phyloP scores from a whole-genome alignment of 179 eudicot species.

The Silene vulgaris region DNA sequence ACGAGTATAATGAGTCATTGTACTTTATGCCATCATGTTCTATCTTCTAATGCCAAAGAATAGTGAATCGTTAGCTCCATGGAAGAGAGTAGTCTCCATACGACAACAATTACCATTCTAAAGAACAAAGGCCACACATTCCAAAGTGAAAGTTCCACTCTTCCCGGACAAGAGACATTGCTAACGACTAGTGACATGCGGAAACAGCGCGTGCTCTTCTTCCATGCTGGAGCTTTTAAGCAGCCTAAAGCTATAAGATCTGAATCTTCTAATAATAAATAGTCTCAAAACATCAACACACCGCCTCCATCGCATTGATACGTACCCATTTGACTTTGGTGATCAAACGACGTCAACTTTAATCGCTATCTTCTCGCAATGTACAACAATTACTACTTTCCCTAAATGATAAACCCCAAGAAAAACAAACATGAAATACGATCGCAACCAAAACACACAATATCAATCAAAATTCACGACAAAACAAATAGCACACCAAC shows the following conservation, averaged over 20 bases:
- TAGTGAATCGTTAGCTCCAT: neutral
- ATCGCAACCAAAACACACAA: conserved; percentile 3
- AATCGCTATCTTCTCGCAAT: neutral
- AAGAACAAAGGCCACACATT: neutral
- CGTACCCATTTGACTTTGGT: neutral
- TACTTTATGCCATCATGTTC: neutral
- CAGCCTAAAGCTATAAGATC: no score
- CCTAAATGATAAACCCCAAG: neutral
- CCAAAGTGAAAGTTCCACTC: neutral
- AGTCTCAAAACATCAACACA: neutral
- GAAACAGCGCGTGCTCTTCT: neutral
- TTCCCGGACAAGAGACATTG: neutral
- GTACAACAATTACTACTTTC: neutral
- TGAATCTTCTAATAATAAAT: neutral
- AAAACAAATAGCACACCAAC: conserved; percentile 17
- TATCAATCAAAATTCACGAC: neutral
- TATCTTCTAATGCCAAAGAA: neutral
- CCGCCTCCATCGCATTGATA: no score
- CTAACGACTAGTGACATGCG: neutral
- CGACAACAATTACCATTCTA: neutral
- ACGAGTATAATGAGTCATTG: neutral
- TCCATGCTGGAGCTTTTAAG: no score
- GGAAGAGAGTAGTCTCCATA: neutral
- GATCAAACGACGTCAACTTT: neutral
- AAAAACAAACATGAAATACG: neutral